phyloP scores from a whole-genome alignment of 2,329 filamentous ascomycete genomes.

The Curvularia sp. region DNA sequence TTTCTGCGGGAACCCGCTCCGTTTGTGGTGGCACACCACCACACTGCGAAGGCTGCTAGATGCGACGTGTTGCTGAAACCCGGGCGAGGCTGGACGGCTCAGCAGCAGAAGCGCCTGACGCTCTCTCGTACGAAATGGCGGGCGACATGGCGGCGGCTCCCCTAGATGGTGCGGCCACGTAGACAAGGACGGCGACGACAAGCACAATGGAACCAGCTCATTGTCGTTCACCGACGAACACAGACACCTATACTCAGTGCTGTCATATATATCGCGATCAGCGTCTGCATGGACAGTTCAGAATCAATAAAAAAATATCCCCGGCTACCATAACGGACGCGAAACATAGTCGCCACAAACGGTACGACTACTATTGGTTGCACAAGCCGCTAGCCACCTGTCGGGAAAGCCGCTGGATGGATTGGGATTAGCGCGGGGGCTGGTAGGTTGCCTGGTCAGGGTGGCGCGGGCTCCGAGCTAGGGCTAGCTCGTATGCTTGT shows the following conservation, averaged over 20 bases:
- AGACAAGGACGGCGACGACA: neutral
- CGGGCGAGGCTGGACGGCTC: slow-evolving; percentile 7
- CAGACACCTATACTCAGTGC: neutral
- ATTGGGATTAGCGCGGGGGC: slow-evolving; percentile 13
- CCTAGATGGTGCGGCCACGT: neutral
- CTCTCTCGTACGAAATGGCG: neutral
- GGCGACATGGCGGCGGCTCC: neutral
- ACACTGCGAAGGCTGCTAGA: slow-evolving; percentile 6
- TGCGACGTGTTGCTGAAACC: slow-evolving; percentile 11
- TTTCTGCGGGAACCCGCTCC: slow-evolving; percentile 27
- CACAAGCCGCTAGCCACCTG: slow-evolving; percentile 13
- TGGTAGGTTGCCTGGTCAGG: slow-evolving; percentile 34
- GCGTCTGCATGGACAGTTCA: neutral
- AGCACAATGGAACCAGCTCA: neutral
- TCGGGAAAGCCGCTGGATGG: neutral
- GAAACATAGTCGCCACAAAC: slow-evolving; percentile 15
- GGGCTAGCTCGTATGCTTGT: slow-evolving; percentile 26
- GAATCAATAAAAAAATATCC: slow-evolving; percentile 21
- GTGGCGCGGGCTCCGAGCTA: slow-evolving; percentile 29
- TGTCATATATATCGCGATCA: slow-evolving; percentile 6
- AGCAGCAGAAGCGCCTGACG: neutral
- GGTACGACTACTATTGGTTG: slow-evolving; percentile 24
- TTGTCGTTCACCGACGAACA: neutral
- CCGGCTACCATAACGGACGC: slow-evolving; percentile 13
- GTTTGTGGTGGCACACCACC: slow-evolving; percentile 19